These are phyloP conservation scores for Russula compacta DNA, from an alignment of 768 basidiomycete species.

Conservation along the genomic window DNA sequence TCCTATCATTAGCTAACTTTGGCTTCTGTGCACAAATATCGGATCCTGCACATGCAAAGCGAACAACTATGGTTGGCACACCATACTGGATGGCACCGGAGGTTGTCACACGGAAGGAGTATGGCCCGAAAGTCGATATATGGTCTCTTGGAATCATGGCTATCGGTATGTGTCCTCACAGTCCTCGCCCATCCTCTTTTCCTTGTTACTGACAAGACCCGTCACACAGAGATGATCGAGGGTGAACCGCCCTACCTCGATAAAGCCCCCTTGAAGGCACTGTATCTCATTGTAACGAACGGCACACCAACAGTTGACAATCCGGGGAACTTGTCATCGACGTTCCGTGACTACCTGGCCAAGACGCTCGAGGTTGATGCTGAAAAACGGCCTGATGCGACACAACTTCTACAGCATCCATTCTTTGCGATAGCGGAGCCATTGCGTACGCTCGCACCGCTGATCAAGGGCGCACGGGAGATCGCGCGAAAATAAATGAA, in stretches of 20 bases:
- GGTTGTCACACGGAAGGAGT: slow-evolving; percentile 94
- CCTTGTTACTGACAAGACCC: background rate
- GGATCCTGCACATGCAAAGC: slow-evolving; percentile 70
- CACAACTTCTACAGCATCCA: slow-evolving; percentile 72
- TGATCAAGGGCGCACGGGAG: slow-evolving; percentile 88
- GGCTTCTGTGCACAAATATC: slow-evolving; percentile 98
- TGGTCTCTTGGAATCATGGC: slow-evolving; percentile 97
- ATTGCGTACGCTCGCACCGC: slow-evolving; percentile 73
- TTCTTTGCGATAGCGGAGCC: slow-evolving; percentile 89
- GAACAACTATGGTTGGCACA: slow-evolving; percentile 96
- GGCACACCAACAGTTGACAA: slow-evolving; percentile 95
- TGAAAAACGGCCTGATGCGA: slow-evolving; percentile 84
- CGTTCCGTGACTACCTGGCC: slow-evolving; percentile 84
- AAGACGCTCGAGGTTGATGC: slow-evolving; percentile 90
- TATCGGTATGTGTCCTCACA: slow-evolving; percentile 48
- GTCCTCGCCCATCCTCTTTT: slow-evolving; percentile 9
- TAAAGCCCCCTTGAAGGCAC: slow-evolving; percentile 90
- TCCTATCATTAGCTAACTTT: slow-evolving; percentile 65
- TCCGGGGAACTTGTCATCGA: slow-evolving; percentile 60
- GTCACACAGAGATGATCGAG: slow-evolving; percentile 83
- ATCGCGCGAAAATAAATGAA: slow-evolving; percentile 45
- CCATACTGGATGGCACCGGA: slow-evolving; percentile 99
- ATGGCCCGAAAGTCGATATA: slow-evolving; percentile 96
- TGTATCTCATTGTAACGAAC: slow-evolving; percentile 97
- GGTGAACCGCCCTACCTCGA: slow-evolving; percentile 95